These are phyloP conservation scores for Monosporascus sp. DNA, from an alignment of 2,329 filamentous ascomycete species.

Conservation along the genomic window DNA sequence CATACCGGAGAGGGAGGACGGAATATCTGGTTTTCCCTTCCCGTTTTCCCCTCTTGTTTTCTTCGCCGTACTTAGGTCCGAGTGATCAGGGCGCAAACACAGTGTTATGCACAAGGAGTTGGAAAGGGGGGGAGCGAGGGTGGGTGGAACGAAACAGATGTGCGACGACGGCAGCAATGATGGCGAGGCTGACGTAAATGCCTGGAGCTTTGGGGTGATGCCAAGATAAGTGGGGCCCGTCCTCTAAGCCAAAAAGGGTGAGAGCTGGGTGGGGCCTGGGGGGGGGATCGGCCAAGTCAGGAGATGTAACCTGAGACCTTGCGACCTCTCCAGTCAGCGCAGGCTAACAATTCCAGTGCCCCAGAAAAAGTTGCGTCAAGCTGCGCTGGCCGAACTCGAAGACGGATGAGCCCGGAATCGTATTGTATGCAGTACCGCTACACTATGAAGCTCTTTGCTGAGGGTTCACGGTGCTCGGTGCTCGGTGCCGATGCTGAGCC, in stretches of 20 bases:
- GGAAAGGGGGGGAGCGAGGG: not conserved
- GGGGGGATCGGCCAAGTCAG: constrained; percentile 7
- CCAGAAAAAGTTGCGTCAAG: not conserved
- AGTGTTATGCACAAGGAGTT: not conserved
- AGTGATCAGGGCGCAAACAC: not conserved
- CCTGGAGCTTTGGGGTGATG: constrained; percentile 1
- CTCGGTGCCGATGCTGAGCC: no score
- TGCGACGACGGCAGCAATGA: constrained; percentile 7
- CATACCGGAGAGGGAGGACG: constrained; percentile 29
- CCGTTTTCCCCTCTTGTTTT: constrained; percentile 1
- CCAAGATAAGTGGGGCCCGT: not conserved
- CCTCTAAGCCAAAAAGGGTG: constrained; percentile 6
- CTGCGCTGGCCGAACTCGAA: not conserved
- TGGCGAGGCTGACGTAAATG: constrained; percentile 27
- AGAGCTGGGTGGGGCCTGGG: not conserved
- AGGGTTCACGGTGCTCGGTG: no score
- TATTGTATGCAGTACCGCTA: not conserved
- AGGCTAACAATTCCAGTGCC: not conserved
- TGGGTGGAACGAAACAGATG: not conserved
- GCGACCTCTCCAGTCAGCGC: not conserved
- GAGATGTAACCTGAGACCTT: not conserved
- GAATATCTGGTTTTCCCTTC: not conserved
- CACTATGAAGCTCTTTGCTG: no score
- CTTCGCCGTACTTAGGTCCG: not conserved
- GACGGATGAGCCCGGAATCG: not conserved